Conservation (phyloP, 1,284 basidiomycete species). For the Sanghuangporus weigelae region DNA sequence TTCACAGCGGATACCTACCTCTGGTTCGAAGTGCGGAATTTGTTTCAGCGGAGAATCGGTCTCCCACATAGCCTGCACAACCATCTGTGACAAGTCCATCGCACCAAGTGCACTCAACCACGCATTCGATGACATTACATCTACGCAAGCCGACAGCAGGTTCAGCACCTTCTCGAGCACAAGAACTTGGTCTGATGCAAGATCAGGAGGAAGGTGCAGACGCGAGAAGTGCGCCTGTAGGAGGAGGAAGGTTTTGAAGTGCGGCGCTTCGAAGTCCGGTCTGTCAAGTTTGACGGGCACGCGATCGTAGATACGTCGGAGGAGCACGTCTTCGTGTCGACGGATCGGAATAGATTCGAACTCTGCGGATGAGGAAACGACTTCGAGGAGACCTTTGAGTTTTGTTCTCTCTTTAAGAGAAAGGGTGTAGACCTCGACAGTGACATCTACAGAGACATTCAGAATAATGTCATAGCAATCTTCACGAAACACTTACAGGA, state of each 20-base stretch:
- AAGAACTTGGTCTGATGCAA: slow-evolving; percentile 84
- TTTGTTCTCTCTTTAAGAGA: slow-evolving; percentile 98
- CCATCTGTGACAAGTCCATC: slow-evolving; percentile 99
- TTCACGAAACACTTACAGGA: slow-evolving; percentile 51
- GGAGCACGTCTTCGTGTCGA: slow-evolving; percentile 79
- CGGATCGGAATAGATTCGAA: slow-evolving; percentile 95
- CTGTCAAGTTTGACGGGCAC: slow-evolving; percentile 90
- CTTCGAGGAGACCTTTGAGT: slow-evolving; percentile 93
- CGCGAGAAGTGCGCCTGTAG: slow-evolving; percentile 97
- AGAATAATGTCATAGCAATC: background rate
- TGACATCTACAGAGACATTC: slow-evolving; percentile 62
- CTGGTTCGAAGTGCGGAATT: slow-evolving; percentile 91
- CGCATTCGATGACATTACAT: slow-evolving; percentile 96
- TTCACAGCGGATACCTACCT: slow-evolving; percentile 40
- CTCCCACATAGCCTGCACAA: slow-evolving; percentile 97
- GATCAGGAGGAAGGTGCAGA: slow-evolving; percentile 85
- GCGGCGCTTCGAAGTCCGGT: slow-evolving; percentile 86
- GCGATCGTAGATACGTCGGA: slow-evolving; percentile 92
- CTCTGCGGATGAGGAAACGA: slow-evolving; percentile 93
- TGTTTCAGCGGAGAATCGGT: slow-evolving; percentile 92
- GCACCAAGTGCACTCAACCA: slow-evolving; percentile 93
- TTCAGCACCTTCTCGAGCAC: slow-evolving; percentile 91
- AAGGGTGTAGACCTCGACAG: slow-evolving; percentile 93
- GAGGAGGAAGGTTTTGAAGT: slow-evolving; percentile 97
- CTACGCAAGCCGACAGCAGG: slow-evolving; percentile 88